Evolutionary conservation across 805 yeast genomes (phyloP).

Genomic region (Saccharomycopsis olivae): DNA sequence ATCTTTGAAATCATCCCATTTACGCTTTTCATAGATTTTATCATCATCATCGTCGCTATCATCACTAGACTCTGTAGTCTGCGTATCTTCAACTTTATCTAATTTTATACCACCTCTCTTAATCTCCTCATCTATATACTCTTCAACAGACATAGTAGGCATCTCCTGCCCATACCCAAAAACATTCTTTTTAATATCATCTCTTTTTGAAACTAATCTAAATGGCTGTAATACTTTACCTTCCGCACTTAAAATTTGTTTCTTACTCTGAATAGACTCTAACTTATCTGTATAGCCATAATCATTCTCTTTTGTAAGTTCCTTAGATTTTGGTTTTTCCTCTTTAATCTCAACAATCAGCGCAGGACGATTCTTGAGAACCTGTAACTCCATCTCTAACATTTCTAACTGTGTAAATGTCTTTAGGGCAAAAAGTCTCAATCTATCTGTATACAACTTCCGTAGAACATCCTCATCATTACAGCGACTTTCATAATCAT

Average conservation of each 20-base stretch:
- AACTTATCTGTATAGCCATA: slow-evolving; percentile 54
- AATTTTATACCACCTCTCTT: slow-evolving; percentile 71
- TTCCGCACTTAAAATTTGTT: slow-evolving; percentile 47
- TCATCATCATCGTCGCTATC: slow-evolving; percentile 54
- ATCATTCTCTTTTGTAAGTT: slow-evolving; percentile 22
- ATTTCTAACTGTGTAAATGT: slow-evolving; percentile 49
- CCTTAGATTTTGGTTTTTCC: slow-evolving; percentile 16
- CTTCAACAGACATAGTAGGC: slow-evolving; percentile 94
- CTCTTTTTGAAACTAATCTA: slow-evolving; percentile 52
- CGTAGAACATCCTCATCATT: slow-evolving; percentile 58
- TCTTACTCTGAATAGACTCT: slow-evolving; percentile 30
- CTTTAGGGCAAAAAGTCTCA: slow-evolving; percentile 40
- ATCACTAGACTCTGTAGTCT: slow-evolving; percentile 29
- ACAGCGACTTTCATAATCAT: slow-evolving; percentile 21
- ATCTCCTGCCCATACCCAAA: slow-evolving; percentile 86
- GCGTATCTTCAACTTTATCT: slow-evolving; percentile 26
- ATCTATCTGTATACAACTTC: slow-evolving; percentile 42
- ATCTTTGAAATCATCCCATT: slow-evolving; percentile 93
- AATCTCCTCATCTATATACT: slow-evolving; percentile 75
- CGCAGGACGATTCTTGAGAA: slow-evolving; percentile 40
- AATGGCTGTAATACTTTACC: slow-evolving; percentile 84
- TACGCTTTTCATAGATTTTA: slow-evolving; percentile 60
- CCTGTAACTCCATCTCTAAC: slow-evolving; percentile 52
- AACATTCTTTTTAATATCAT: slow-evolving; percentile 52
- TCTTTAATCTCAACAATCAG: slow-evolving; percentile 18